Evolutionary conservation across 306 rosid genomes (phyloP), one percentile per base, ranked within the genome.

Genomic region (Gastrolobium bilobum): DNA sequence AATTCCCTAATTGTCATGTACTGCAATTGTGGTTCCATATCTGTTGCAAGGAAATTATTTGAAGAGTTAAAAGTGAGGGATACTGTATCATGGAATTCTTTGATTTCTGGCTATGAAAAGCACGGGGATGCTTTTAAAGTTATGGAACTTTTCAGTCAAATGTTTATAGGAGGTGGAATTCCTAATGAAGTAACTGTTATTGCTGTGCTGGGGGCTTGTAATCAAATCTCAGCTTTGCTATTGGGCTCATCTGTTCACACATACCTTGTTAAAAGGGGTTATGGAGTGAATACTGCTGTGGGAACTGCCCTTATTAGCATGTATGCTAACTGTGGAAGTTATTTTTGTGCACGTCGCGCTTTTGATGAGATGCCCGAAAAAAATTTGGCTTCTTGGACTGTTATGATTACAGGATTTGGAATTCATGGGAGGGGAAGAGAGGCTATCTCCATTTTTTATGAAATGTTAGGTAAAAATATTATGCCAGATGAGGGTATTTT

Each of bases 261-360:
- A 0, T 88, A 79, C 78, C 53, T 86, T 40, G 50, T 84, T 37
- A 86, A 82, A 82, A 83, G 60, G 64, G 91, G 90, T 46, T 83
- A 84, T 85, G 78, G 82, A 42, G 78, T 31, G 48, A 88, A 86
- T 79, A 72, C 79, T 9, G 81, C 81, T 34, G 88, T 88, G 72
- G 86, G 82, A 60, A 85, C 89, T 56, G 82, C 92, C n/a, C 89
- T 90, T 37, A 8, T 88, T 47, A 83, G 84, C 87, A 86, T 88
- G 94, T 90, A 90, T 66, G 80, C 91, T 42, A 90, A 88, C 68
- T 90, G 92, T 54, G 91, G 91, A 76, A 87, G 84, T 75, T 73
- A 86, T 73, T 44, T 73, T 83, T 85, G 84, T 83, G 88, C 92
- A 0, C 68, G 15, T 61, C 29, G 64, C 4, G 73, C 77, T 59